phyloP scores from a whole-genome alignment of 257 asterid genomes.

The Solanum tarapatanum region DNA sequence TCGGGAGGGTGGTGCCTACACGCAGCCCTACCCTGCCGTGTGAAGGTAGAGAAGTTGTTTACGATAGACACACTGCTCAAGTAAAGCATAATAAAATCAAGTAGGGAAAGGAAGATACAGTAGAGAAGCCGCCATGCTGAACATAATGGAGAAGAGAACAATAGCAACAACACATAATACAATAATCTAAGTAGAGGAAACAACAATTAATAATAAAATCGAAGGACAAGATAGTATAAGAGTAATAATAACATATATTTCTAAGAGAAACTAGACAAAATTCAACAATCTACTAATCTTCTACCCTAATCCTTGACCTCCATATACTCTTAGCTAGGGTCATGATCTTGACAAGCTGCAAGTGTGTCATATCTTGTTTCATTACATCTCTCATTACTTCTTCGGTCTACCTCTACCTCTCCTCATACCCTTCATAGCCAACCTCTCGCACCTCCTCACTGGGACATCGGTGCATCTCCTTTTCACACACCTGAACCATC shows the following conservation, averaged over 20 bases:
- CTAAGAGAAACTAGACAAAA: neutral
- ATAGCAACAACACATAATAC: neutral
- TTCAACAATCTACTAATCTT: neutral
- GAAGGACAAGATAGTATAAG: neutral
- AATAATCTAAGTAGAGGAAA: neutral
- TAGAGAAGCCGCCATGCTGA: neutral
- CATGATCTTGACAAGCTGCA: neutral
- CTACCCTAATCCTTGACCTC: neutral
- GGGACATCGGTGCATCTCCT: neutral
- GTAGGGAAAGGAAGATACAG: neutral
- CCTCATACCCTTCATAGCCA: neutral
- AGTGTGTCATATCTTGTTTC: neutral
- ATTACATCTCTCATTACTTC: neutral
- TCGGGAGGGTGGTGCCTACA: neutral
- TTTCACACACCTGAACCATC: neutral
- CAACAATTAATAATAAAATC: neutral
- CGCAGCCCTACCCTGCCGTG: neutral
- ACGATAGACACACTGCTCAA: neutral
- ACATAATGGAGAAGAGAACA: neutral
- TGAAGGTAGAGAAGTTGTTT: neutral
- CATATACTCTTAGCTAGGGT: neutral
- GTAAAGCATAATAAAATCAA: neutral
- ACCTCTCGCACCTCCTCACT: neutral
- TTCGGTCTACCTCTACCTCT: neutral
- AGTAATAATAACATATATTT: neutral